Evolutionary conservation across 768 basidiomycete species (phyloP).

Genomic region (Russula ochroleuca): DNA sequence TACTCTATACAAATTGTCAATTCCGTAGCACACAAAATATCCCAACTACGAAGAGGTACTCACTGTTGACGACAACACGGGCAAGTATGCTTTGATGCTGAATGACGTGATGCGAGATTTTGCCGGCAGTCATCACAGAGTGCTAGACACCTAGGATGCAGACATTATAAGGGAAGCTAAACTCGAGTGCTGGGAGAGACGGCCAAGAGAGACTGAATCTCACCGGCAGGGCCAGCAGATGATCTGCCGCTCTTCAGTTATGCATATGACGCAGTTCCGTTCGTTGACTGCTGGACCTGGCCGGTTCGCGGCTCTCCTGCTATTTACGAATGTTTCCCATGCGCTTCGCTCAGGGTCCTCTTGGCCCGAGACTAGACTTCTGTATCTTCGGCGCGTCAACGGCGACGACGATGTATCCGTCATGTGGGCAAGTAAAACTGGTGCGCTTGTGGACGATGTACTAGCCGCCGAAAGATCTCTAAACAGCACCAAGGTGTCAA

Average conservation of each 20-base stretch:
- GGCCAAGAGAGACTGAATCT: conserved; percentile 24
- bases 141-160: conserved; percentile 41
- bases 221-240: conserved; percentile 87
- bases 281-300: conserved; percentile 26
- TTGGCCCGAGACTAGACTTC: conserved; percentile 34
- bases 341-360: conserved; percentile 26
- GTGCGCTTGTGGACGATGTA: conserved; percentile 36
- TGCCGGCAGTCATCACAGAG: conserved; percentile 65
- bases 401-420: conserved; percentile 41
- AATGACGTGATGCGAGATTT: conserved; percentile 50
- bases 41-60: conserved; percentile 19
- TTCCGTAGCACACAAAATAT: conserved; percentile 5
- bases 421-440: conserved; percentile 55
- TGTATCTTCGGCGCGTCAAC: conserved; percentile 48
- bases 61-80: conserved; percentile 58
- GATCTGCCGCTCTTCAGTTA: conserved; percentile 59
- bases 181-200: not conserved
- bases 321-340: conserved; percentile 35
- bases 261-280: conserved; percentile 64
- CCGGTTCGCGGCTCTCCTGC: conserved; percentile 30
- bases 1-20: conserved; percentile 32
- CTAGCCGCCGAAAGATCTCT: conserved; percentile 47
- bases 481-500: conserved; percentile 43
- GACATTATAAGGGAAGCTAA: not conserved
- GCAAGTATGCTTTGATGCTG: conserved; percentile 57